Evolutionary conservation across 2,329 filamentous ascomycete genomes (phyloP), one percentile per base, ranked within the genome.

Genomic region (Ophiosphaerella herpotricha): DNA sequence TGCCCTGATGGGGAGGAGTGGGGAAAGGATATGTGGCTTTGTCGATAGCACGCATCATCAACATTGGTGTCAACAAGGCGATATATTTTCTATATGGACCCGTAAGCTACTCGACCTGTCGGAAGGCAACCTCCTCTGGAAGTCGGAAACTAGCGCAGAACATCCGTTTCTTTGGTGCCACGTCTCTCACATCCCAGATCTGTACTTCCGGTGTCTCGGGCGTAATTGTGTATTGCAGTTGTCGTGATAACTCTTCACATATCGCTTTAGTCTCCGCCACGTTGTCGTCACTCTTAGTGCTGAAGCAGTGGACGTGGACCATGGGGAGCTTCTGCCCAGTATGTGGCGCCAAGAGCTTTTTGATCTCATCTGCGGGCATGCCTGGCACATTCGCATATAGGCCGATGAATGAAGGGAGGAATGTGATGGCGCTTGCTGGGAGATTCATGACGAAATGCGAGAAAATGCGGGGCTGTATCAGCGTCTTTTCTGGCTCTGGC

Each of bases 361-460:
- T 64, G 36, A 70, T 64, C 8, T 67, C 56, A 1, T 54, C 43
- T 11, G 50, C 52, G 1, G 67, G 47, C 1, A 65, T 39, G 32
- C 59, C 59, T 3, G 68, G 64, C 1, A 72, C 85, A 21, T 84
- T 80, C n/a, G 82, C 76, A 70, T 97, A 97, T 13, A 96, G 74
- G 4, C 94, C 93, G 16, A 85, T 83, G 78, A 91, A 95, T 11
- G 79, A 78, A 26, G 84, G 78, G 64, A 97, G 80, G 70, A 99
- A 99, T 50, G 89, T 86, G 52, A 94, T 87, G 1, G 94, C 93
- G 1, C 86, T 89, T 1, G 92, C 94, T 0, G 94, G 94, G 13
- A 99, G 86, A 75, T 99, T 99, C 90, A 99, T 97, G 59, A 97
- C 89, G 72, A 92, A 99, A 77, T 97, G 94, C n/a, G 86, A 82